phyloP scores from a whole-genome alignment of 1,139 yeast species.

The Saccharomyces hybrid region DNA sequence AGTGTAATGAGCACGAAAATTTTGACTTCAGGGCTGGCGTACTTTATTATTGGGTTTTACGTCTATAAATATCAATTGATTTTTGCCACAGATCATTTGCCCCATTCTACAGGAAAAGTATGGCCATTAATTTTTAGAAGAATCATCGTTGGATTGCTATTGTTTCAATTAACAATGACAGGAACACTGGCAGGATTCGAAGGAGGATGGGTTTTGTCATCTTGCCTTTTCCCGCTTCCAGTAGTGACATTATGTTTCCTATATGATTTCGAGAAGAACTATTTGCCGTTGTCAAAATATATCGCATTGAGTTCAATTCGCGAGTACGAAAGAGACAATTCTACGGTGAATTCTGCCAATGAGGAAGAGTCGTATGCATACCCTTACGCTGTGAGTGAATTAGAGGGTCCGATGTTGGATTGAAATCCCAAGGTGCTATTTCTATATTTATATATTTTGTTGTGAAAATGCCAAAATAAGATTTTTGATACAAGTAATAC shows the following conservation, averaged over 20 bases:
- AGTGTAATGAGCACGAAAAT: conserved; percentile 74
- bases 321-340: conserved; percentile 30
- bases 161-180: conserved; percentile 86
- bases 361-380: conserved; percentile 62
- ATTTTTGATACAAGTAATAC: background rate
- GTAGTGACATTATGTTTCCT: conserved; percentile 55
- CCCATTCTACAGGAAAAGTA: conserved; percentile 82
- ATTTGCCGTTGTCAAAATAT: conserved; percentile 71
- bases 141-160: conserved; percentile 57
- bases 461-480: background rate
- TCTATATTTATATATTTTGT: conserved; percentile 1
- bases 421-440: conserved; percentile 1
- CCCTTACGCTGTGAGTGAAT: conserved; percentile 57
- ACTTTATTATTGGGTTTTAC: conserved; percentile 66
- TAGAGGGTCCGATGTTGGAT: conserved; percentile 62
- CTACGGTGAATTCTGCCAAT: conserved; percentile 36
- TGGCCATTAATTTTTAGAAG: conserved; percentile 80
- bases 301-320: conserved; percentile 73
- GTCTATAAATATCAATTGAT: conserved; percentile 76
- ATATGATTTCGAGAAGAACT: conserved; percentile 77
- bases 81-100: conserved; percentile 77
- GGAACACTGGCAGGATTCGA: conserved; percentile 76
- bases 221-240: conserved; percentile 69
- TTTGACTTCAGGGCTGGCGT: conserved; percentile 61
- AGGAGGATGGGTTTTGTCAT: conserved; percentile 68